Base-by-base conservation (phyloP, 192 early-diverging fungal genomes). In the Chytriomyces confervae region DNA sequence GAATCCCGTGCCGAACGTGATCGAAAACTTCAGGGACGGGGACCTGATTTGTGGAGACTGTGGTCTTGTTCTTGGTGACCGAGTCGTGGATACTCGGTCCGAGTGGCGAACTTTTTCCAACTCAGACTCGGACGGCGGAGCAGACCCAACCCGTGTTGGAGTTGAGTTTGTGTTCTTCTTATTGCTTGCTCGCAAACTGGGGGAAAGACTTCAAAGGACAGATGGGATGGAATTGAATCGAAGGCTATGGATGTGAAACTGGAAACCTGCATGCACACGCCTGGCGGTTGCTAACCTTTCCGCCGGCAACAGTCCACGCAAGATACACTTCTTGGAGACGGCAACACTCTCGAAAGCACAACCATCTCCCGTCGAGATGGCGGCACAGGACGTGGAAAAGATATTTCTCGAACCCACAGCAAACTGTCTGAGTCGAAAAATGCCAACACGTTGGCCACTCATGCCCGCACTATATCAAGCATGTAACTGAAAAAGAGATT, bases 61-160 rank as follows among this genome's bases (percentile, higher is more conserved):
- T 83, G 95, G 87, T 16, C 77, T 95, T 5, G 92, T 94, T 7
- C 87, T 98, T 3, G 94, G 93, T 10, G 91, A 96, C 77, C 88
- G 95, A 20, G 90, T 98, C 76, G 95, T 96, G 72, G 95, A 95
- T 80, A 95, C 97, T 43, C 91, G 96, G 10, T 95, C 94, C 1
- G 97, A 99, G 81, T 99, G 97, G 97, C 92, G 97, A 63, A 99
- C 96, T 27, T 95, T 96, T 78, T 90, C 94, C 24, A 94, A 95
- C 80, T 77, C 80, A 1, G 86, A 88, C 65, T 95, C 95, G 71
- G 95, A 91, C 76, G 93, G 91, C 61, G 94, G 82, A 45, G 86
- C 94, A 78, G 92, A 95, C 78, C 94, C 93, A n/a, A 94, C 93
- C 64, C 94, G 93, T 92, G 94, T 94, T 50, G 95, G 96, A 85